Conservation (phyloP, 2,329 filamentous ascomycete species). For the Ceratocystis cacaofunesta region DNA sequence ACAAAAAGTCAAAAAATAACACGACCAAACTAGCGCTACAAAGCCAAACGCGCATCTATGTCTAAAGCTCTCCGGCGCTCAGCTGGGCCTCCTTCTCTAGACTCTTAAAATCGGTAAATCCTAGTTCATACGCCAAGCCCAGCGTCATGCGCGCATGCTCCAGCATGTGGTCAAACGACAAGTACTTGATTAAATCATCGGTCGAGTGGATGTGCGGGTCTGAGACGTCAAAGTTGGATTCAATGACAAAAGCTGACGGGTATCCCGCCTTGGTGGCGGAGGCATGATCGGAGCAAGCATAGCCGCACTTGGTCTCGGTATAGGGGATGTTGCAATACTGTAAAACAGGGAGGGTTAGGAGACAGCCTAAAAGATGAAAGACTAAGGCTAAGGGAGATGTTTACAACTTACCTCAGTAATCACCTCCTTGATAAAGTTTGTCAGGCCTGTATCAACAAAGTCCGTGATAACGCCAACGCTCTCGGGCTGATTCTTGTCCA, state of each 20-base stretch:
- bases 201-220: conserved; percentile 62
- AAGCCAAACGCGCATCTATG: not conserved
- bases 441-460: conserved; percentile 70
- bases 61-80: conserved; percentile 22
- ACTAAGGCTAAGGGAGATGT: not conserved
- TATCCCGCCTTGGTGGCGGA: conserved; percentile 52
- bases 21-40: not conserved
- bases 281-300: conserved; percentile 65
- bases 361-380: not conserved
- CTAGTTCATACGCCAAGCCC: conserved; percentile 34
- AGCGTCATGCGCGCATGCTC: conserved; percentile 43
- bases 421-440: conserved; percentile 78
- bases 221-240: conserved; percentile 42
- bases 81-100: conserved; percentile 18
- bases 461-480: conserved; percentile 87
- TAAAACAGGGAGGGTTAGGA: not conserved
- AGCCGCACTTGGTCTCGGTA: conserved; percentile 76
- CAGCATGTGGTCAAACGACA: conserved; percentile 52
- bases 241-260: conserved; percentile 49
- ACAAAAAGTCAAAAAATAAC: not conserved
- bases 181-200: conserved; percentile 53
- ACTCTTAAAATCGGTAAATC: conserved; percentile 51
- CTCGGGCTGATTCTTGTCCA: conserved; percentile 70
- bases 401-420: conserved; percentile 45
- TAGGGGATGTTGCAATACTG: conserved; percentile 77